Conservation (phyloP, 2,329 filamentous ascomycete genomes). For the Byssothecium circinans region DNA sequence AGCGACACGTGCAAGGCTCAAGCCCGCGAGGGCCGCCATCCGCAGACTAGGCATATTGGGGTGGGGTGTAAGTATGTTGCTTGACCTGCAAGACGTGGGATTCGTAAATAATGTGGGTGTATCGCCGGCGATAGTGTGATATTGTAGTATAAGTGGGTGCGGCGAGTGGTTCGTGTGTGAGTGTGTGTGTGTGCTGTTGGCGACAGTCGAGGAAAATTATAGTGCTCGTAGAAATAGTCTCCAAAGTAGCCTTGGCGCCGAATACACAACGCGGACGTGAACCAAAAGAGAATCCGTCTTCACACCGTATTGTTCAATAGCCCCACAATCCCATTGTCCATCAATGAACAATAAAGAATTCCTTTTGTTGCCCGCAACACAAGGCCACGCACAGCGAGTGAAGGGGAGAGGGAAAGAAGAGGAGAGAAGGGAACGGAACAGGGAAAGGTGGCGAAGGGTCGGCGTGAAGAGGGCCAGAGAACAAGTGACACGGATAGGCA, state of each 20-base stretch:
- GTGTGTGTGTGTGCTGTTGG: background rate
- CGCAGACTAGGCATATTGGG: constrained; percentile 22
- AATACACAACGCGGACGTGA: constrained; percentile 21
- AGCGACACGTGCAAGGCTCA: constrained; percentile 23
- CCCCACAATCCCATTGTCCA: constrained; percentile 34
- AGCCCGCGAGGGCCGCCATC: constrained; percentile 16
- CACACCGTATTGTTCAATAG: constrained; percentile 19
- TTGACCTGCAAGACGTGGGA: background rate
- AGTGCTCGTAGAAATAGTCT: constrained; percentile 10
- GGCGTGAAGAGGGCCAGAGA: constrained; percentile 9
- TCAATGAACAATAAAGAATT: constrained; percentile 14
- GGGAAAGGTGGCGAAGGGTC: constrained; percentile 15
- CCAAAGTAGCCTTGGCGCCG: constrained; percentile 17
- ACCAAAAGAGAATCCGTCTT: constrained; percentile 17
- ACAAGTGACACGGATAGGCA: constrained; percentile 4
- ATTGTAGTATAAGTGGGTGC: background rate
- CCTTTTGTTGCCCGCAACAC: constrained; percentile 18
- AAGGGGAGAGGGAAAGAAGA: constrained; percentile 15
- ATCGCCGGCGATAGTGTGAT: constrained; percentile 11
- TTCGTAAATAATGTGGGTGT: background rate
- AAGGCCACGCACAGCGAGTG: constrained; percentile 17
- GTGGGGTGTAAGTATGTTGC: background rate
- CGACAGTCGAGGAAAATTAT: constrained; percentile 2
- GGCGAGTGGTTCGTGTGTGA: background rate
- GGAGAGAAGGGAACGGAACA: constrained; percentile 18